phyloP scores from a whole-genome alignment of 208 protist genomes.

The Naegleria fowleri region DNA sequence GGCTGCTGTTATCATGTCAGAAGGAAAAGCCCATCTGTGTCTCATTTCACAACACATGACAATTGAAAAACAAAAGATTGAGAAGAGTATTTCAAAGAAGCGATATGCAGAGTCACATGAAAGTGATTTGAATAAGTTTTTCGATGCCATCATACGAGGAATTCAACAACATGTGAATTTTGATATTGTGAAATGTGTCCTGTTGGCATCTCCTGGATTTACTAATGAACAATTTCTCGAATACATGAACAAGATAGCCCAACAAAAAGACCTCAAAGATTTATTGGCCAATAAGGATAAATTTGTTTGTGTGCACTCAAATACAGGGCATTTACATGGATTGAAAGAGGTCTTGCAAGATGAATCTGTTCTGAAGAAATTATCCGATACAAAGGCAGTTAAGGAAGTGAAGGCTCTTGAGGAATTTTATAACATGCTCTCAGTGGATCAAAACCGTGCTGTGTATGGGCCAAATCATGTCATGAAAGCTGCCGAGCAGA shows the following conservation, averaged over 20 bases:
- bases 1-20: slow-evolving; percentile 86
- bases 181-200: slow-evolving; percentile 80
- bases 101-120: slow-evolving; percentile 59
- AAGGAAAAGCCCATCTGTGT: slow-evolving; percentile 80
- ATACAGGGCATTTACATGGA: slow-evolving; percentile 67
- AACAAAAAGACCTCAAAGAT: slow-evolving; percentile 53
- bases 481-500: slow-evolving; percentile 60
- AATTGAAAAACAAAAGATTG: slow-evolving; percentile 72
- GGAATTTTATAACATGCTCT: slow-evolving; percentile 82
- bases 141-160: slow-evolving; percentile 74
- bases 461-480: slow-evolving; percentile 85
- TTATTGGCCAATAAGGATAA: slow-evolving; percentile 75
- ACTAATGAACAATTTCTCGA: slow-evolving; percentile 73
- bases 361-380: slow-evolving; percentile 30
- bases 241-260: slow-evolving; percentile 38
- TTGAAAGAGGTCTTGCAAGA: slow-evolving; percentile 49
- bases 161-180: slow-evolving; percentile 80
- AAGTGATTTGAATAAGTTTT: slow-evolving; percentile 82
- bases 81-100: slow-evolving; percentile 63
- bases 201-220: slow-evolving; percentile 87
- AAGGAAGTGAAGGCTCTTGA: slow-evolving; percentile 82
- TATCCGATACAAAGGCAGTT: slow-evolving; percentile 76
- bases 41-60: slow-evolving; percentile 84
- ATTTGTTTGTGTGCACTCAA: slow-evolving; percentile 76
- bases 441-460: slow-evolving; percentile 67